Evolutionary conservation across 2,329 filamentous ascomycete species (phyloP).

Genomic region (Monosporascus sp.): DNA sequence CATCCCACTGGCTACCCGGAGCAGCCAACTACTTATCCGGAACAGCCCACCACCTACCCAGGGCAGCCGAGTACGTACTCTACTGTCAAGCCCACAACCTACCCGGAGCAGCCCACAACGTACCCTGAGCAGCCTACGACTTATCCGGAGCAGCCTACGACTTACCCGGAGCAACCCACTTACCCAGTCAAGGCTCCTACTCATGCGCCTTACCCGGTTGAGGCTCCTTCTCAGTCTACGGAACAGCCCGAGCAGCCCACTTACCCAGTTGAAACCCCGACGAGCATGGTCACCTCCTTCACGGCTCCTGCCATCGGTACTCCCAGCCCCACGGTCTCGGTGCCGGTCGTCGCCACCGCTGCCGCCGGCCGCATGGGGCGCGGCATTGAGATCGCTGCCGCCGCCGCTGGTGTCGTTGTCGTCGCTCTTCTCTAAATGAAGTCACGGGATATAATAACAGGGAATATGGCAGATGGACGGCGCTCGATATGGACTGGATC

Average conservation of each 20-base stretch:
- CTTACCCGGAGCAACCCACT: too few species aligned
- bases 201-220: too few species aligned
- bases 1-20: too few species aligned
- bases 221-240: too few species aligned
- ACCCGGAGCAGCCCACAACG: neutral
- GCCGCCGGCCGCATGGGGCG: slow-evolving; percentile 15
- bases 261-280: neutral
- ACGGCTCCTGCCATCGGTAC: slow-evolving; percentile 4
- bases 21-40: too few species aligned
- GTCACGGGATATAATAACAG: neutral
- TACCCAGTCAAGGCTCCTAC: too few species aligned
- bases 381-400: slow-evolving; percentile 9
- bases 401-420: slow-evolving; percentile 11
- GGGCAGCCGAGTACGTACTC: neutral
- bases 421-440: slow-evolving; percentile 14
- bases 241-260: too few species aligned
- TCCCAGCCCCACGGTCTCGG: slow-evolving; percentile 1
- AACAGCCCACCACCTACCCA: rapidly evolving
- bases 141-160: too few species aligned
- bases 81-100: neutral
- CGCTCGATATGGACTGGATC: neutral
- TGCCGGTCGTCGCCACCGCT: slow-evolving; percentile 11
- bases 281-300: neutral
- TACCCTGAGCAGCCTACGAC: neutral
- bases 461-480: neutral